Evolutionary conservation across 169 alveolate species (phyloP).

Genomic region (Amoebophrya sp.): DNA sequence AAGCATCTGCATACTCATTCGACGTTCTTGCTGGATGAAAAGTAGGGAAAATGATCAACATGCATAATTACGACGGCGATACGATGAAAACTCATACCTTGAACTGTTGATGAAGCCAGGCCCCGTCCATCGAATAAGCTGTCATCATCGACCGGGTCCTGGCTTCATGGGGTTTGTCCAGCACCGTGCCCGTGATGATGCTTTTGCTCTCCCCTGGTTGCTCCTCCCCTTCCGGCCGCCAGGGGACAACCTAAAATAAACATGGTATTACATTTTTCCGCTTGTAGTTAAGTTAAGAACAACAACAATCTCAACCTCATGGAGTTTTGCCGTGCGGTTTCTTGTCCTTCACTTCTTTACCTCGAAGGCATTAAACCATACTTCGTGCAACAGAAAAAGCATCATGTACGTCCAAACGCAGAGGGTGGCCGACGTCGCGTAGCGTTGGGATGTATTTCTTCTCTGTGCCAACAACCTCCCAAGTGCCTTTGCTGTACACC

Average conservation of each 20-base stretch:
- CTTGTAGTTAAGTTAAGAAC: no score
- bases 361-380: no score
- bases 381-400: no score
- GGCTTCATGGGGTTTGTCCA: neutral
- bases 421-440: neutral
- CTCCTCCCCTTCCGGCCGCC: neutral
- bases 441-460: neutral
- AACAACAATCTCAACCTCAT: no score
- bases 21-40: no score
- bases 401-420: neutral
- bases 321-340: no score
- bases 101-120: constrained; percentile 20
- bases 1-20: no score
- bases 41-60: no score
- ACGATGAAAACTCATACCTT: no score
- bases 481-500: neutral
- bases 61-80: no score
- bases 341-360: no score
- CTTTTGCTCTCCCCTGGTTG: neutral
- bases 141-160: neutral
- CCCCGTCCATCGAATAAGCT: neutral
- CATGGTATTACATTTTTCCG: no score
- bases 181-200: constrained; percentile 18
- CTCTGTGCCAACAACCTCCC: neutral
- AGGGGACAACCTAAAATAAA: neutral